Evolutionary conservation across 2,329 filamentous ascomycete genomes (phyloP).

Genomic region (Botrytis deweyae): DNA sequence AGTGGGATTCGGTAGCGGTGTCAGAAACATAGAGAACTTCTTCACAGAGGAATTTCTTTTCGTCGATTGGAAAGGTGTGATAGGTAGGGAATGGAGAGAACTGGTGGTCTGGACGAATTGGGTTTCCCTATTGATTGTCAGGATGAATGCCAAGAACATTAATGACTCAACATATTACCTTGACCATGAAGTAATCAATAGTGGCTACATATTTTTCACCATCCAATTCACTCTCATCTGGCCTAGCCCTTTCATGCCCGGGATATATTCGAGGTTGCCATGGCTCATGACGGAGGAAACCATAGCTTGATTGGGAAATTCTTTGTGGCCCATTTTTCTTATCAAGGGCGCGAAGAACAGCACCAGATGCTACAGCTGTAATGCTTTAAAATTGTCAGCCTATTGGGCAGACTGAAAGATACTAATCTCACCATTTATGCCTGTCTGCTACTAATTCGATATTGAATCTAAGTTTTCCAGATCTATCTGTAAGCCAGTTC

Average conservation of each 20-base stretch:
- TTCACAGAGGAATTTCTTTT: constrained; percentile 25
- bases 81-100: constrained; percentile 17
- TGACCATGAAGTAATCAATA: constrained; percentile 29
- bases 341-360: constrained; percentile 28
- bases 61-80: constrained; percentile 24
- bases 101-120: constrained; percentile 20
- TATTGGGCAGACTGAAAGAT: not conserved
- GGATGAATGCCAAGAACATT: not conserved
- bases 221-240: constrained; percentile 23
- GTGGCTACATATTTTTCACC: constrained; percentile 24
- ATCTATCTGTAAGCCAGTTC: constrained; percentile 17
- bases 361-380: constrained; percentile 28
- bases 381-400: constrained; percentile 12
- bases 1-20: constrained; percentile 22
- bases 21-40: constrained; percentile 30
- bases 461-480: not conserved
- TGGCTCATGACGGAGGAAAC: constrained; percentile 24
- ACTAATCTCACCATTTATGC: constrained; percentile 17
- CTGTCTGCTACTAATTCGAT: constrained; percentile 20
- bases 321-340: constrained; percentile 27
- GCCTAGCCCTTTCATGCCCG: constrained; percentile 18
- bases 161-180: constrained; percentile 17
- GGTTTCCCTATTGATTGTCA: constrained; percentile 20
- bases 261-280: constrained; percentile 15
- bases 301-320: constrained; percentile 26